A percentile compares a stretch with the other conserved stretches of the same genome.
phyloP scores from a whole-genome alignment of 371 early-diverging fungal species.

The Mucor plumbeus region DNA sequence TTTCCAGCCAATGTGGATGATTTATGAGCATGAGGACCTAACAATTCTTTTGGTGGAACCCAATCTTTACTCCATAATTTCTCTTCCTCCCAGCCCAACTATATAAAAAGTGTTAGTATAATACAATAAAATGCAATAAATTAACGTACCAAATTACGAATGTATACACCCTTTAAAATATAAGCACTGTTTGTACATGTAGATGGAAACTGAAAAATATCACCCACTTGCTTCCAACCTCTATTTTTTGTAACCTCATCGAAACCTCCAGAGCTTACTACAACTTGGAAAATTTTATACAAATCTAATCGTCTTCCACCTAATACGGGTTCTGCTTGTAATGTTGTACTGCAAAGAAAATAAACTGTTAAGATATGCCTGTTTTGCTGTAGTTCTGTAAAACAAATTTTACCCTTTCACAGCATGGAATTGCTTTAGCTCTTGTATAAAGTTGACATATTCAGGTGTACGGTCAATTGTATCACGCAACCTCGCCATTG shows the following conservation, averaged over 20 bases:
- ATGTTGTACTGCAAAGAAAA: slow-evolving; percentile 1
- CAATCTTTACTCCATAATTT: slow-evolving; percentile 39
- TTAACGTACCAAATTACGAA: slow-evolving; percentile 54
- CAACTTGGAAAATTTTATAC: slow-evolving; percentile 68
- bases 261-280: slow-evolving; percentile 71
- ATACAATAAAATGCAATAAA: background rate
- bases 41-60: slow-evolving; percentile 38
- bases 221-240: slow-evolving; percentile 74
- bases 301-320: slow-evolving; percentile 78
- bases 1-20: slow-evolving; percentile 37
- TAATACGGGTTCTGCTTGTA: slow-evolving; percentile 67
- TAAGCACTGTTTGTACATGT: slow-evolving; percentile 84
- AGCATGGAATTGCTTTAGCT: slow-evolving; percentile 70
- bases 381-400: background rate
- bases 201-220: slow-evolving; percentile 74
- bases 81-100: slow-evolving; percentile 46
- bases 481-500: slow-evolving; percentile 44
- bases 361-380: background rate
- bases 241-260: slow-evolving; percentile 76
- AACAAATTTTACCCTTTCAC: slow-evolving; percentile 55
- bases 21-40: slow-evolving; percentile 38
- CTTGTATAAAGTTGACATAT: slow-evolving; percentile 71
- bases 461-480: slow-evolving; percentile 73
- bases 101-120: background rate
- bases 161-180: slow-evolving; percentile 76